A percentile compares a stretch with the other conserved stretches of the same genome.
Evolutionary conservation across 192 early-diverging fungal genomes (phyloP).

Genomic region (Mortierella claussenii): DNA sequence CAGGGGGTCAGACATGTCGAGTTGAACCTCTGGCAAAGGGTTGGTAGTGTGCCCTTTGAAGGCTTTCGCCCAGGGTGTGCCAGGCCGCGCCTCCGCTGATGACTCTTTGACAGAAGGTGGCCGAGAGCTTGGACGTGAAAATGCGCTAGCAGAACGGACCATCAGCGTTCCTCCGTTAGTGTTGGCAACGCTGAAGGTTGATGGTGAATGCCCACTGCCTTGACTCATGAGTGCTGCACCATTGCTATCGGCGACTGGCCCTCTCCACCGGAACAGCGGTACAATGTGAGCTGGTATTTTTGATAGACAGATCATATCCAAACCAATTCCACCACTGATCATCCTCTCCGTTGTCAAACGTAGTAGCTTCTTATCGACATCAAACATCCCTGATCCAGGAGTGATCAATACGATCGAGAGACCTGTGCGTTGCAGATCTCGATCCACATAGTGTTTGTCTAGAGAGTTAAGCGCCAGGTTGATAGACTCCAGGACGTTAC

Average conservation of each 20-base stretch:
- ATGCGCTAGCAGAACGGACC: constrained; percentile 23
- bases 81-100: constrained; percentile 23
- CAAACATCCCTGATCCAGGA: constrained; percentile 89
- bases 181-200: constrained; percentile 20
- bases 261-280: constrained; percentile 79
- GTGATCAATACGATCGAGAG: constrained; percentile 90
- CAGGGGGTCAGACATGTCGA: constrained; percentile 58
- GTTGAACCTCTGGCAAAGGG: constrained; percentile 38
- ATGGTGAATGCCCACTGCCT: constrained; percentile 30
- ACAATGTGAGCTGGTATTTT: constrained; percentile 88
- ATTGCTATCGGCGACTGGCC: constrained; percentile 34
- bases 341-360: constrained; percentile 96
- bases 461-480: constrained; percentile 97
- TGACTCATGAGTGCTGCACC: constrained; percentile 14
- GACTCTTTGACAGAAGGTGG: constrained; percentile 35
- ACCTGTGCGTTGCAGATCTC: constrained; percentile 93
- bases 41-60: constrained; percentile 19
- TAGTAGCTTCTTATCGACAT: constrained; percentile 84
- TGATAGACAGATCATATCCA: constrained; percentile 93
- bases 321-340: constrained; percentile 89
- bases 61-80: constrained; percentile 8
- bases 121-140: constrained; percentile 18
- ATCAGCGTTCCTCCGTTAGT: constrained; percentile 17
- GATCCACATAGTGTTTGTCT: constrained; percentile 92
- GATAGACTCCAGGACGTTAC: constrained; percentile 95